Percentiles rank a stretch among this genome's conserved stretches.
Conservation (phyloP, 2,329 filamentous ascomycete species). For the Fusarium sp. region DNA sequence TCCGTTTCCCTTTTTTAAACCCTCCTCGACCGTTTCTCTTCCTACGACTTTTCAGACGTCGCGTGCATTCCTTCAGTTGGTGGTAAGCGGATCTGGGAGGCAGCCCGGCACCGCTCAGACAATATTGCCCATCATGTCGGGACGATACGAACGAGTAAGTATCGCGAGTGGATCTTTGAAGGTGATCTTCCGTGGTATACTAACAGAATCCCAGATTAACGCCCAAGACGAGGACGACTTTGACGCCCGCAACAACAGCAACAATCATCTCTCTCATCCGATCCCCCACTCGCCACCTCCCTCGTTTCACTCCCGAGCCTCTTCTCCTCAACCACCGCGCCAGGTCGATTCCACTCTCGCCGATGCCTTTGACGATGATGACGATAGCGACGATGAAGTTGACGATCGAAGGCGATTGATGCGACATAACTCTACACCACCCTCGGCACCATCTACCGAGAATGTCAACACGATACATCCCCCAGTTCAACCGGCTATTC, state of each 20-base stretch:
- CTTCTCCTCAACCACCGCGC: slow-evolving; percentile 64
- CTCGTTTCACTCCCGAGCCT: slow-evolving; percentile 89
- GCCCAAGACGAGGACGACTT: slow-evolving; percentile 70
- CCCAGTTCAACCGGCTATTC: slow-evolving; percentile 28
- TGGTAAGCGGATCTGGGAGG: slow-evolving; percentile 41
- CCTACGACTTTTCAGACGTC: slow-evolving; percentile 15
- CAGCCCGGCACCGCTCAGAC: slow-evolving; percentile 45
- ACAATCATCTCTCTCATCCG: slow-evolving; percentile 50
- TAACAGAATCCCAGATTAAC: slow-evolving; percentile 64
- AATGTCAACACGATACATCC: slow-evolving; percentile 38
- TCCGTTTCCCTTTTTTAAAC: not conserved
- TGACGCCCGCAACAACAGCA: slow-evolving; percentile 51
- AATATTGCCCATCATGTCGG: slow-evolving; percentile 62
- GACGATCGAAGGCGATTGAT: slow-evolving; percentile 92
- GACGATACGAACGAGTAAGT: slow-evolving; percentile 72
- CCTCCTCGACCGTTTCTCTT: not conserved
- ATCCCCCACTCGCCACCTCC: slow-evolving; percentile 77
- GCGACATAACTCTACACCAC: slow-evolving; percentile 69
- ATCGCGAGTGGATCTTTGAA: not conserved
- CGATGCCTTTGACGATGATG: slow-evolving; percentile 91
- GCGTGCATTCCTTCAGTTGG: slow-evolving; percentile 14
- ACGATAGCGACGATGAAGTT: slow-evolving; percentile 78
- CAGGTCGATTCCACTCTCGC: slow-evolving; percentile 84
- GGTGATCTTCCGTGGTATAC: not conserved
- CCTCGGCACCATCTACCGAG: slow-evolving; percentile 35